Evolutionary conservation across 352 stramenopile species (phyloP), one percentile per base, ranked within the genome.

Genomic region (Phytophthora hibernalis): DNA sequence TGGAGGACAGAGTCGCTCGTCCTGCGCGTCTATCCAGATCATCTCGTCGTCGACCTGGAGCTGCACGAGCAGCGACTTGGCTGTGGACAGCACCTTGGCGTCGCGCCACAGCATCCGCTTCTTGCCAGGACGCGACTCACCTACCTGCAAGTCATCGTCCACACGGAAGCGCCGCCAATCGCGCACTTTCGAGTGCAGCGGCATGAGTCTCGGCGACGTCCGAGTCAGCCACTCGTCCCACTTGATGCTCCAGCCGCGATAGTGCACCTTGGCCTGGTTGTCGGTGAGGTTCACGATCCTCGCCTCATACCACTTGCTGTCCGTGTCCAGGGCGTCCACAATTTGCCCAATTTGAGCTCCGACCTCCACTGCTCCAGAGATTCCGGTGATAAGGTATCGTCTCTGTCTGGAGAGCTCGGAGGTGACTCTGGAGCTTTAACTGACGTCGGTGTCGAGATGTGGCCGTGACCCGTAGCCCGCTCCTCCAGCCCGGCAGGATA

Each of bases 151-250:
- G 16, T 61, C 55, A 58, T 93, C 83, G 48, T 76, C 57, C 9
- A 87, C 73, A 20, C 69, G 54, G 26, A 93, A 88, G 28, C 64
- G 72, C 11, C 85, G 76, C 85, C 85, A 93, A 35, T 92, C 85
- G 2, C 64, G 70, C 18, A 91, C 82, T 43, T 71, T 70, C 1
- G 95, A 98, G 60, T 98, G 85, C 66, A 99, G 96, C 5, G 93
- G 95, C 47, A 94, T 87, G 18, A 99, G 76, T 5, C 96, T 83
- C 11, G 85, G 80, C 9, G 95, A 98, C 57, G 96, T 81, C 38
- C 80, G 87, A 2, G 85, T 56, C 37, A 99, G 85, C 94, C 95
- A 98, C 74, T 99, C 96, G 79, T 99, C 96, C 97, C 97, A 99
- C 50, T 97, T 91, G 15, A 86, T 63, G 5, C 97, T 97, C 96